phyloP scores from a whole-genome alignment of 2,329 filamentous ascomycete species.

The Paraphoma sp. region DNA sequence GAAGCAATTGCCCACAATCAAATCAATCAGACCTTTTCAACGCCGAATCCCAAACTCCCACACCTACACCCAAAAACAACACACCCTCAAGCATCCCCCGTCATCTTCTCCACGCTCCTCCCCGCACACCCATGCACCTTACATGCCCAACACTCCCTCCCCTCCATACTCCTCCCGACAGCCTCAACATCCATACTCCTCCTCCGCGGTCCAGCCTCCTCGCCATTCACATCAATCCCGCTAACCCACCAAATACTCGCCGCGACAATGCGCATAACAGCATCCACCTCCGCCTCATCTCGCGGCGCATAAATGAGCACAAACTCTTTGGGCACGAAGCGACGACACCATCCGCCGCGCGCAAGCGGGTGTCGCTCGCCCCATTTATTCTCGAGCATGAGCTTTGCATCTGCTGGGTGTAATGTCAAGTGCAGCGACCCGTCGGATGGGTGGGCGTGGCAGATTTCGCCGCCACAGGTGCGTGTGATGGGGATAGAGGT shows the following conservation, averaged over 20 bases:
- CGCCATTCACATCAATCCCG: conserved; percentile 43
- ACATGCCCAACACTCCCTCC: conserved; percentile 34
- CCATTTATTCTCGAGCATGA: conserved; percentile 78
- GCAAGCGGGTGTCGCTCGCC: conserved; percentile 73
- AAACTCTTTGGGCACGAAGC: conserved; percentile 77
- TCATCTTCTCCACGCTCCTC: conserved; percentile 33
- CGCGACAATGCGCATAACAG: conserved; percentile 72
- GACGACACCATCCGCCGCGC: conserved; percentile 68
- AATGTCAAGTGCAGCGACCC: conserved; percentile 80
- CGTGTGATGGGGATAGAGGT: conserved; percentile 69
- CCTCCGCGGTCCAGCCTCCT: conserved; percentile 23
- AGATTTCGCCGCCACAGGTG: conserved; percentile 81
- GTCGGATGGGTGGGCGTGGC: conserved; percentile 79
- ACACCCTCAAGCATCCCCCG: conserved; percentile 28
- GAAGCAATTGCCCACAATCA: not conserved
- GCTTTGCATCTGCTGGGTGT: conserved; percentile 76
- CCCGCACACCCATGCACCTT: conserved; percentile 31
- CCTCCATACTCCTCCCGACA: conserved; percentile 23
- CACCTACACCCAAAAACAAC: not conserved
- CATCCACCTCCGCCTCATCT: conserved; percentile 69
- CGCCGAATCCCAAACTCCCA: not conserved
- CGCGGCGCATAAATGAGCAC: conserved; percentile 83
- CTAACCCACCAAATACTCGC: conserved; percentile 75
- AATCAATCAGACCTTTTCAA: not conserved
- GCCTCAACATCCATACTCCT: conserved; percentile 31